phyloP scores from a whole-genome alignment of 208 protist species.

The Balamuthia mandrillaris region DNA sequence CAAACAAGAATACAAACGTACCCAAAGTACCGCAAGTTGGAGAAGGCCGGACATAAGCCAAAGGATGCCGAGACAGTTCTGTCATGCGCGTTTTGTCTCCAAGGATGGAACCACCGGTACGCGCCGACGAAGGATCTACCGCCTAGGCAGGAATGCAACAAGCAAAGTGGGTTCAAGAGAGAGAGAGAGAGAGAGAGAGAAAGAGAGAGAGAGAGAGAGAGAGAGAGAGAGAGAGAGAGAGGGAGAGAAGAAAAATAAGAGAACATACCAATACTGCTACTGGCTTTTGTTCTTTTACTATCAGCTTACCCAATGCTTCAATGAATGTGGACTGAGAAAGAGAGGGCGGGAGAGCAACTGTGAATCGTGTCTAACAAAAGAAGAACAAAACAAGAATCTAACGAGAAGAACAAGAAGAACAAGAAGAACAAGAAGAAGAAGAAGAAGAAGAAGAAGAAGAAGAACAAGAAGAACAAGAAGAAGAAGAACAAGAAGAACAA shows the following conservation, averaged over 20 bases:
- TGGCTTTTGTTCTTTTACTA: background rate
- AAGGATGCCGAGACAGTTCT: constrained; percentile 74
- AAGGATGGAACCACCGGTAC: constrained; percentile 86
- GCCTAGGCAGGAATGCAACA: no score
- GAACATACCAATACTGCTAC: constrained; percentile 15
- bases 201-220: no score
- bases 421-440: background rate
- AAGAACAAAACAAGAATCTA: no score
- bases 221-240: no score
- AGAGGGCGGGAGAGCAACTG: no score
- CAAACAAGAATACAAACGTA: constrained; percentile 33
- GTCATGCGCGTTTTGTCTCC: constrained; percentile 93
- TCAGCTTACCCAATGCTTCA: constrained; percentile 70
- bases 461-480: background rate
- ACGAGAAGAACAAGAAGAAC: no score
- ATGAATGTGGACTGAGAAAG: constrained; percentile 91
- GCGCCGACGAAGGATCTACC: constrained; percentile 84
- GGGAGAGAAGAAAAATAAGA: no score
- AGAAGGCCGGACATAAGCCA: constrained; percentile 86
- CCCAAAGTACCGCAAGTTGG: constrained; percentile 83
- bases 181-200: no score
- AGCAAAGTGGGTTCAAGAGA: no score
- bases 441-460: background rate
- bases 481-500: background rate
- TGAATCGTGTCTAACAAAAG: no score